Conservation (phyloP, 2,329 filamentous ascomycete species). For the Clonostachys chloroleuca region DNA sequence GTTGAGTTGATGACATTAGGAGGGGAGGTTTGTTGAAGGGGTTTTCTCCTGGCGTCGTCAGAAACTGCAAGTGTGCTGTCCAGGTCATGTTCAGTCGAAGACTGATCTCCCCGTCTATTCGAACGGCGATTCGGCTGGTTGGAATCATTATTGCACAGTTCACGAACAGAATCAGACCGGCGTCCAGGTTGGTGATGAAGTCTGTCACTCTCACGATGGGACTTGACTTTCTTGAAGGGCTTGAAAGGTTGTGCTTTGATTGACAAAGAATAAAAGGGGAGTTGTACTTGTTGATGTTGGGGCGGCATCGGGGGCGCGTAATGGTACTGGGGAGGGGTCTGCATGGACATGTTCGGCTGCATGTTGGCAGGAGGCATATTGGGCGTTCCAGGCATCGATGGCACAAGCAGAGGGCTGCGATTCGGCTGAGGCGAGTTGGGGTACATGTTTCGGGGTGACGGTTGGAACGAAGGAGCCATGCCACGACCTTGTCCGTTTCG, state of each 20-base stretch:
- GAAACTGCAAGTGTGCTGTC: not conserved
- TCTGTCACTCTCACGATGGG: constrained; percentile 42
- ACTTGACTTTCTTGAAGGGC: constrained; percentile 26
- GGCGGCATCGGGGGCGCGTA: constrained; percentile 51
- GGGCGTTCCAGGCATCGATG: constrained; percentile 64
- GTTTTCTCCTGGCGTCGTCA: not conserved
- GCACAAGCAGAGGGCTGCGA: constrained; percentile 58
- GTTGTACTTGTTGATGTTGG: constrained; percentile 58
- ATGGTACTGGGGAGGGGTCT: constrained; percentile 58
- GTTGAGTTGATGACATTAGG: not conserved
- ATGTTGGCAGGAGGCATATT: constrained; percentile 60
- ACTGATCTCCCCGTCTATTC: constrained; percentile 15
- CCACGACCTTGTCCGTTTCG: constrained; percentile 45
- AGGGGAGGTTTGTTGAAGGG: constrained; percentile 10
- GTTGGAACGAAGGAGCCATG: constrained; percentile 42
- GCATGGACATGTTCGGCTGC: constrained; percentile 56
- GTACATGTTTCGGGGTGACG: constrained; percentile 41
- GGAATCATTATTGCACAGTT: constrained; percentile 8
- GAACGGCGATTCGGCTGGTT: not conserved
- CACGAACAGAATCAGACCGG: constrained; percentile 28
- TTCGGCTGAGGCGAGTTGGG: constrained; percentile 61
- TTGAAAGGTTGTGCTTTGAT: constrained; percentile 21
- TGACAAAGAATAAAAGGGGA: constrained; percentile 29
- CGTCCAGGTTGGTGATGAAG: constrained; percentile 28
- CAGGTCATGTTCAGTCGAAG: constrained; percentile 8